Conservation (phyloP, 2,329 filamentous ascomycete species). For the Ophiostoma pallidulum region DNA sequence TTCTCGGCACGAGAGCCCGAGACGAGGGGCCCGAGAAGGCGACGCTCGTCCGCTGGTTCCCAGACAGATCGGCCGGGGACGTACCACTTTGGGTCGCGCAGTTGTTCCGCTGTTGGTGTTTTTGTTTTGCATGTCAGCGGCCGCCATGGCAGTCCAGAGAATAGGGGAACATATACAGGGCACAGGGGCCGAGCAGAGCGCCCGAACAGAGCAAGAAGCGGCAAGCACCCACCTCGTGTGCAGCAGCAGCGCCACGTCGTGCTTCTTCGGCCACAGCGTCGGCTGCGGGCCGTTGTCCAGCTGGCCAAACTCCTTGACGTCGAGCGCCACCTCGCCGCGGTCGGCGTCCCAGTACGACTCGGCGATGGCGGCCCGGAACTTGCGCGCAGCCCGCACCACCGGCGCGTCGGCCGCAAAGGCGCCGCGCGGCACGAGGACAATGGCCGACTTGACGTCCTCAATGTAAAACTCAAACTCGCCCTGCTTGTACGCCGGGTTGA, state of each 20-base stretch:
- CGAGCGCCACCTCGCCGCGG: conserved; percentile 57
- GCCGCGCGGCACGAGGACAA: conserved; percentile 67
- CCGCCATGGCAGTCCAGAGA: no score
- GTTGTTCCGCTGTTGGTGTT: conserved; percentile 70
- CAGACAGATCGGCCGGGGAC: not conserved
- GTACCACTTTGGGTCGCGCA: conserved; percentile 71
- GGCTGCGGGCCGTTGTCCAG: conserved; percentile 36
- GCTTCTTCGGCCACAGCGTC: conserved; percentile 47
- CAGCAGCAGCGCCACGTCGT: conserved; percentile 71
- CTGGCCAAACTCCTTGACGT: conserved; percentile 68
- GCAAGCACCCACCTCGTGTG: conserved; percentile 51
- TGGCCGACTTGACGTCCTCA: conserved; percentile 69
- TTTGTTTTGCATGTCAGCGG: no score
- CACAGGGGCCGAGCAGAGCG: not conserved
- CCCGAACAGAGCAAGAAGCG: no score
- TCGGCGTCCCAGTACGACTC: conserved; percentile 71
- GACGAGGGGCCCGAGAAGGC: not conserved
- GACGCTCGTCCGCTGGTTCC: no score
- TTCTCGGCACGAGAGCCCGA: no score
- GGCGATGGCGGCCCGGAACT: conserved; percentile 74
- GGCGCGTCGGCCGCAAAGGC: conserved; percentile 57
- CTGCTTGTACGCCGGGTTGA: conserved; percentile 84
- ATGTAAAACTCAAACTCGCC: conserved; percentile 90
- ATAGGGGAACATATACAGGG: no score
- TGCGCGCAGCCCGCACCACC: conserved; percentile 66